Conservation (phyloP, 768 basidiomycete species). For the Macrolepiota dolichaula region DNA sequence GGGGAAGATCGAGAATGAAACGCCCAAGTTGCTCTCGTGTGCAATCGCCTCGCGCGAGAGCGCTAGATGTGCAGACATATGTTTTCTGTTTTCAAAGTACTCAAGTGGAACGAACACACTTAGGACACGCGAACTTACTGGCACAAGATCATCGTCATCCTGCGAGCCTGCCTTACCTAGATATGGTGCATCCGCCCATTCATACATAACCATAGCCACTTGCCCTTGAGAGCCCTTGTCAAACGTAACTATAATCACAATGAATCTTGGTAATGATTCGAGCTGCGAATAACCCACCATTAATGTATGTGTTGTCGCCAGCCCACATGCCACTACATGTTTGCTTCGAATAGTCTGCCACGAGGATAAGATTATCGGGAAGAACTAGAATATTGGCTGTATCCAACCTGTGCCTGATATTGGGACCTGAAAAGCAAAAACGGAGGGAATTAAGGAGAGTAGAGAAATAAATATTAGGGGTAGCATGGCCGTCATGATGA, state of each 20-base stretch:
- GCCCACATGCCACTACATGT: conserved; percentile 97
- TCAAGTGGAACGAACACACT: conserved; percentile 8
- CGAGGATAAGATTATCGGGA: conserved; percentile 9
- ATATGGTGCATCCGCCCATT: conserved; percentile 86
- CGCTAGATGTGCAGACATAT: conserved; percentile 88
- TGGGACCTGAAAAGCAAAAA: conserved; percentile 55
- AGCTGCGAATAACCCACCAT: conserved; percentile 48
- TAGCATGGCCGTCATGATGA: conserved; percentile 22
- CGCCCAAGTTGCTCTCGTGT: conserved; percentile 66
- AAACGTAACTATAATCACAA: conserved; percentile 60
- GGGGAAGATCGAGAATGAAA: conserved; percentile 82
- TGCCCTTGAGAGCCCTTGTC: conserved; percentile 76
- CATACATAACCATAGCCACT: conserved; percentile 92
- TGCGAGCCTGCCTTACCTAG: conserved; percentile 59
- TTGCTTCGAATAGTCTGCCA: conserved; percentile 74
- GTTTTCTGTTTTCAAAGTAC: conserved; percentile 66
- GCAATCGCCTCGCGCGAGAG: conserved; percentile 72
- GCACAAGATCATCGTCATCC: conserved; percentile 50
- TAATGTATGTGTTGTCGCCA: conserved; percentile 73
- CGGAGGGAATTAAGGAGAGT: conserved; percentile 28
- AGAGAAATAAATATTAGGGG: conserved; percentile 22
- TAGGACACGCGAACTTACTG: conserved; percentile 46
- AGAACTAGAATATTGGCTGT: conserved; percentile 1
- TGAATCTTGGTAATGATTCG: neutral
- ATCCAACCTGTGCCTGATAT: conserved; percentile 59